Conservation (phyloP, 148 eudicot species). For the Talinum fruticosum region DNA sequence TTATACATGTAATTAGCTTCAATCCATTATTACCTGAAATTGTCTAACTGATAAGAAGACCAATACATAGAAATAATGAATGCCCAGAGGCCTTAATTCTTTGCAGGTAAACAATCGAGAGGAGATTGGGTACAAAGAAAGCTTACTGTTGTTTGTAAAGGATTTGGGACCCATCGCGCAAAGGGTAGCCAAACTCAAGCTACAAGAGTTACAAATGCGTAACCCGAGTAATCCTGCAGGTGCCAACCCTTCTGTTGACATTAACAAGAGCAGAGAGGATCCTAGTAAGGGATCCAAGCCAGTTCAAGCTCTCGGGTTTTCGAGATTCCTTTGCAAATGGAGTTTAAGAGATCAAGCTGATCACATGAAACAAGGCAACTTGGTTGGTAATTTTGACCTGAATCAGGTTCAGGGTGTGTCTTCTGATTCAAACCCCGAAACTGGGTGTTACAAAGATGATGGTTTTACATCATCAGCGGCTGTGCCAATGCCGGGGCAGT, state of each 20-base stretch:
- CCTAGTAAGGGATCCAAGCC: slow-evolving; percentile 6
- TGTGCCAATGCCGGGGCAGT: slow-evolving; percentile 9
- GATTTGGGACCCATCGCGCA: slow-evolving; percentile 73
- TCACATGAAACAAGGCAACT: background rate
- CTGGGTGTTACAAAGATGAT: background rate
- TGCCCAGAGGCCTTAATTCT: background rate
- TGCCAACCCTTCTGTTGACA: too few relatives aligned
- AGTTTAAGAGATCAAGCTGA: slow-evolving; percentile 1
- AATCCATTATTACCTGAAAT: background rate
- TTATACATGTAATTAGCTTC: slow-evolving; percentile 34
- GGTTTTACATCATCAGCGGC: background rate
- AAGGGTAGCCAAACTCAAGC: slow-evolving; percentile 57
- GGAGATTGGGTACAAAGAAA: slow-evolving; percentile 47
- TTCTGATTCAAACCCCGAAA: slow-evolving; percentile 5
- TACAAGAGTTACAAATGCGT: slow-evolving; percentile 30
- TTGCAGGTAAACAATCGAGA: slow-evolving; percentile 40
- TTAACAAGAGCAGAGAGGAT: background rate
- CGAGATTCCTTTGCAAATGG: background rate
- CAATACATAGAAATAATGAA: too few relatives aligned
- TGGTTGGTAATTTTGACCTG: slow-evolving; percentile 22
- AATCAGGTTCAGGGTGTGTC: slow-evolving; percentile 22
- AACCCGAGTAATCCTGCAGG: background rate
- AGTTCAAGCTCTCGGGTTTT: background rate
- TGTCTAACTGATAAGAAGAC: too few relatives aligned
- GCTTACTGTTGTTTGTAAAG: slow-evolving; percentile 60